Conservation (phyloP, 768 basidiomycete genomes). For the Candolleomyces efflorescens region DNA sequence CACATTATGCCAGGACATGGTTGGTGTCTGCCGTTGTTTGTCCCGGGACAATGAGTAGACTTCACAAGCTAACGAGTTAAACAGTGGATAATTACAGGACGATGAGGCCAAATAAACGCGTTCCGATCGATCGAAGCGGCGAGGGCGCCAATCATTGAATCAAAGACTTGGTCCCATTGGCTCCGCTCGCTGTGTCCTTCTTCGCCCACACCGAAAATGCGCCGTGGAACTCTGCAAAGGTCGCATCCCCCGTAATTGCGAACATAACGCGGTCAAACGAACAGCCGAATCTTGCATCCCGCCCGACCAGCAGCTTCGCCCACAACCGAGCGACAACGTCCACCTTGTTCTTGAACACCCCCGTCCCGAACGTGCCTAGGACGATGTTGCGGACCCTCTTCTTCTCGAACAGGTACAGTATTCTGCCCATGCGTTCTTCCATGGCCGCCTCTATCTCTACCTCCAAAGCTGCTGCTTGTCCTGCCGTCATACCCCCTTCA, state of each 20-base stretch:
- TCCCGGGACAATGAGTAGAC: too few relatives aligned
- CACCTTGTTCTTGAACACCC: conserved; percentile 62
- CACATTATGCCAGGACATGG: too few relatives aligned
- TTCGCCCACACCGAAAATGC: conserved; percentile 11
- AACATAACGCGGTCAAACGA: conserved; percentile 62
- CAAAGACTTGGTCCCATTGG: too few relatives aligned
- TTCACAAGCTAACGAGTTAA: too few relatives aligned
- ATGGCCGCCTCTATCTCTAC: conserved; percentile 48
- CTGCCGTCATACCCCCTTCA: conserved; percentile 15
- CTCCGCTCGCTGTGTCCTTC: too few relatives aligned
- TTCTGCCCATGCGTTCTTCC: conserved; percentile 64
- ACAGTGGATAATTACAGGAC: too few relatives aligned
- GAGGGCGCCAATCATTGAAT: too few relatives aligned
- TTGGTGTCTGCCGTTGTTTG: too few relatives aligned
- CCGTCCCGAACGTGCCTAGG: conserved; percentile 69
- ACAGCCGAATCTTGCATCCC: conserved; percentile 46
- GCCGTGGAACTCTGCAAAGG: conserved; percentile 19
- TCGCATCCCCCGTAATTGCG: conserved; percentile 39
- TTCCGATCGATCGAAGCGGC: too few relatives aligned
- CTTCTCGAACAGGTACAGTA: conserved; percentile 57
- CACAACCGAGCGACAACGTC: conserved; percentile 55
- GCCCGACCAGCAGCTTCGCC: conserved; percentile 49
- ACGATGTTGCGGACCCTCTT: conserved; percentile 53
- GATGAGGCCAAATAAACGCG: too few relatives aligned
- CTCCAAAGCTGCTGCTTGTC: conserved; percentile 18